phyloP scores from a whole-genome alignment of 345 rosid genomes.

The Citrus inodora region DNA sequence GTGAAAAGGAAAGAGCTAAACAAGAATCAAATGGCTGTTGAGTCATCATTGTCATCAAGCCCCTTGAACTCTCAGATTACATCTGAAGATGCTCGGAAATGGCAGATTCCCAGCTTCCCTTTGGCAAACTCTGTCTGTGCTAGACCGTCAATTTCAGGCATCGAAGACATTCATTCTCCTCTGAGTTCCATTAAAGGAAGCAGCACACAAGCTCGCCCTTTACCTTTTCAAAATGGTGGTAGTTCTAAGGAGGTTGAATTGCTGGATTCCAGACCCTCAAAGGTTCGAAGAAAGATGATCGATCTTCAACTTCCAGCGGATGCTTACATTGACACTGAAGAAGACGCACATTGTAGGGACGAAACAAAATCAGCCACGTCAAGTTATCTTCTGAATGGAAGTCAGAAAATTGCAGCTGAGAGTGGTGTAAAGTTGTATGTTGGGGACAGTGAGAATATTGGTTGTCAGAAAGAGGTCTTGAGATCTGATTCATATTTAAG shows the following conservation, averaged over 20 bases:
- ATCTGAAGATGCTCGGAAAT: slow-evolving; percentile 59
- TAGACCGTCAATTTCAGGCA: slow-evolving; percentile 44
- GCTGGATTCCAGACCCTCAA: slow-evolving; percentile 64
- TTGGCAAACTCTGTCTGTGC: slow-evolving; percentile 47
- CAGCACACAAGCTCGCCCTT: slow-evolving; percentile 45
- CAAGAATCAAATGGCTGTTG: slow-evolving; percentile 32
- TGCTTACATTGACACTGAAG: slow-evolving; percentile 62
- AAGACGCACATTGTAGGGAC: slow-evolving; percentile 29
- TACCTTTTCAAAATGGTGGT: slow-evolving; percentile 49
- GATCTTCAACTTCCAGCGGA: slow-evolving; percentile 91
- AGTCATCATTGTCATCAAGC: slow-evolving; percentile 52
- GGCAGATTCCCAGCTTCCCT: slow-evolving; percentile 63
- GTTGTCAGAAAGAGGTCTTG: slow-evolving; percentile 30
- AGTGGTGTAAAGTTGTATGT: slow-evolving; percentile 32
- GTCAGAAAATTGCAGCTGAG: slow-evolving; percentile 30
- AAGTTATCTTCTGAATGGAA: slow-evolving; percentile 44
- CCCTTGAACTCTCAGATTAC: slow-evolving; percentile 52
- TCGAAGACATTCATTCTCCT: slow-evolving; percentile 52
- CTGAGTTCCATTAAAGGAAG: slow-evolving; percentile 50
- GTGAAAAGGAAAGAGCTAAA: slow-evolving; percentile 48
- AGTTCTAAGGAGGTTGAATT: slow-evolving; percentile 53
- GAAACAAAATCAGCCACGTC: slow-evolving; percentile 37
- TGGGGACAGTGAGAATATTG: slow-evolving; percentile 32
- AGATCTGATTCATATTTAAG: slow-evolving; percentile 41
- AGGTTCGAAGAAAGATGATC: slow-evolving; percentile 67